phyloP scores from a whole-genome alignment of 352 stramenopile species.

The Phytopythium aichiense region DNA sequence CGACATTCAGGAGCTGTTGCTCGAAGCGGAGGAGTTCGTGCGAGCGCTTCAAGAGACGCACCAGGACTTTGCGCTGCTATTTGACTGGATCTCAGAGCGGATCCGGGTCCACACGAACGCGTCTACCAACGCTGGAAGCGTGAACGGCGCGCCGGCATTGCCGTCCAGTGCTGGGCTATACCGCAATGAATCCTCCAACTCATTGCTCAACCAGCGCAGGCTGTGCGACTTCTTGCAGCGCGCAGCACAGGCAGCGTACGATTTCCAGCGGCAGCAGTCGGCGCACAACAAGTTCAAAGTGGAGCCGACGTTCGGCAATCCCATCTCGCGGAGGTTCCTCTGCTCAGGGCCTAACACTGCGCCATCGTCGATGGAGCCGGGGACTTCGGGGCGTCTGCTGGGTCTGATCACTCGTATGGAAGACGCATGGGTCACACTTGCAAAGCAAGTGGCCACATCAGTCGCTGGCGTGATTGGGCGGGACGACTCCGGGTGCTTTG shows the following conservation, averaged over 20 bases:
- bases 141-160: constrained; percentile 1
- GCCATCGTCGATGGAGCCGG: not conserved
- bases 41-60: constrained; percentile 45
- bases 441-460: constrained; percentile 21
- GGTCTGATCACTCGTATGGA: constrained; percentile 17
- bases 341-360: not conserved
- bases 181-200: constrained; percentile 21
- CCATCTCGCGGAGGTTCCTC: constrained; percentile 32
- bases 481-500: constrained; percentile 27
- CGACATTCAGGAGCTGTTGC: constrained; percentile 26
- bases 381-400: not conserved
- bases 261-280: constrained; percentile 38
- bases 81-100: constrained; percentile 57
- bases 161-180: not conserved
- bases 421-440: constrained; percentile 33
- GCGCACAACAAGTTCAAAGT: constrained; percentile 37
- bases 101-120: constrained; percentile 61
- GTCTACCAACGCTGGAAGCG: constrained; percentile 6
- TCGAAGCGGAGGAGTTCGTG: constrained; percentile 39
- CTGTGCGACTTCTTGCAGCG: constrained; percentile 51
- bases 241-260: constrained; percentile 29
- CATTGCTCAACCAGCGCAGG: constrained; percentile 51
- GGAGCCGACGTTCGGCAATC: constrained; percentile 67
- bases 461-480: constrained; percentile 15
- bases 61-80: constrained; percentile 59